Percentiles rank a stretch among this genome's conserved stretches.
These are phyloP conservation scores for Chamaecrista fasciculata DNA, from an alignment of 306 rosid genomes.

Conservation along the genomic window DNA sequence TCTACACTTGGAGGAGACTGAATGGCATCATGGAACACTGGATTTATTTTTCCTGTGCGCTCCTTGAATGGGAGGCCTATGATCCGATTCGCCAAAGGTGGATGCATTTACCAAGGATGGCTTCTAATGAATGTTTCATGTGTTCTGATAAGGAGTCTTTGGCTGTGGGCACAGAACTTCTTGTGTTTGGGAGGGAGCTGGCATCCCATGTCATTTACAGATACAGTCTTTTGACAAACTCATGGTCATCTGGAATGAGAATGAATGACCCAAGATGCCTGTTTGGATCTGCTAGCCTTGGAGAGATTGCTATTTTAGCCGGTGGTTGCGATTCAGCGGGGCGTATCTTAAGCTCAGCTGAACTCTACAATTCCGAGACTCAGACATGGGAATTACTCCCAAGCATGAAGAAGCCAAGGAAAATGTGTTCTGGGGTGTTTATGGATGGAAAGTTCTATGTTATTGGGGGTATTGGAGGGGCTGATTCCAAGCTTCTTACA, in stretches of 20 bases:
- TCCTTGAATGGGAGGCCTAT: slow-evolving; percentile 88
- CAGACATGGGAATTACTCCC: slow-evolving; percentile 70
- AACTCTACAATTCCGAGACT: slow-evolving; percentile 77
- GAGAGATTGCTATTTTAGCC: slow-evolving; percentile 81
- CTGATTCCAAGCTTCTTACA: slow-evolving; percentile 56
- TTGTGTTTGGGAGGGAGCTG: slow-evolving; percentile 74
- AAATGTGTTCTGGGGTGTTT: slow-evolving; percentile 87
- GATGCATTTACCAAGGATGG: slow-evolving; percentile 87
- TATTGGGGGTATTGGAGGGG: slow-evolving; percentile 82
- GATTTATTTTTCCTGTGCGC: slow-evolving; percentile 77
- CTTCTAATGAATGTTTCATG: slow-evolving; percentile 80
- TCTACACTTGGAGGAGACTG: slow-evolving; percentile 63
- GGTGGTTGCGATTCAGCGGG: slow-evolving; percentile 84
- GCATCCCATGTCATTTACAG: slow-evolving; percentile 64
- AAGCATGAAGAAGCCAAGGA: slow-evolving; percentile 68
- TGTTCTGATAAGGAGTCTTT: slow-evolving; percentile 84
- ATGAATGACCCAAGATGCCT: slow-evolving; percentile 86
- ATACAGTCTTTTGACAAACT: slow-evolving; percentile 76
- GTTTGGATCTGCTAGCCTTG: slow-evolving; percentile 86
- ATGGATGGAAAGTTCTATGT: slow-evolving; percentile 77
- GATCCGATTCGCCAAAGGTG: slow-evolving; percentile 63
- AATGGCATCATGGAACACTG: slow-evolving; percentile 69
- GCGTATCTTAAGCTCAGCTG: slow-evolving; percentile 57
- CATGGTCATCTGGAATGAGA: slow-evolving; percentile 69
- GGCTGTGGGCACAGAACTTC: slow-evolving; percentile 90